Conservation (phyloP, 2,329 filamentous ascomycete species). For the Chrysoporthe puriensis region DNA sequence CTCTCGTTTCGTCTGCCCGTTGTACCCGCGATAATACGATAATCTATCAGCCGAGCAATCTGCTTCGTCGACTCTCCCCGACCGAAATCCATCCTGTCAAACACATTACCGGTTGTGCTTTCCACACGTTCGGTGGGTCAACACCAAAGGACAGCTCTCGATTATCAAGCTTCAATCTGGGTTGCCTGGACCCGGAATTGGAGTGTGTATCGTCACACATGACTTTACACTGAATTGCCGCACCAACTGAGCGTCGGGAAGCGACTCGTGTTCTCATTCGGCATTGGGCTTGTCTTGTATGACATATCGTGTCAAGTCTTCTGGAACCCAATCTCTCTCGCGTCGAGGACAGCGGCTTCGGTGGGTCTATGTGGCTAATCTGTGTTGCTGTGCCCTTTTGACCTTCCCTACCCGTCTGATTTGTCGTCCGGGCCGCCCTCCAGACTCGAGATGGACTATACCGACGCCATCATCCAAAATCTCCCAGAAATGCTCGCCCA, state of each 20-base stretch:
- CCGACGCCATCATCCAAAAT: conserved; percentile 44
- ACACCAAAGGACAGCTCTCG: conserved; percentile 15
- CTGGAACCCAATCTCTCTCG: conserved; percentile 8
- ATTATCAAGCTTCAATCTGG: conserved; percentile 23
- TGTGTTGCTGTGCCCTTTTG: conserved; percentile 9
- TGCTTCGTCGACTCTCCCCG: conserved; percentile 7
- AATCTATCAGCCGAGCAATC: conserved; percentile 8
- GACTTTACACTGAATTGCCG: conserved; percentile 17
- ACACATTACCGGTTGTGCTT: conserved; percentile 9
- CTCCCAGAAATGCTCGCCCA: conserved; percentile 60
- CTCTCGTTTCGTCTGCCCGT: conserved; percentile 14
- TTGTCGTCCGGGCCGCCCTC: conserved; percentile 11
- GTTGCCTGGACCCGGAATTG: conserved; percentile 14
- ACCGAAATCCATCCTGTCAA: conserved; percentile 18
- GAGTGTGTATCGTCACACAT: conserved; percentile 19
- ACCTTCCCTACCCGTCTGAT: not conserved
- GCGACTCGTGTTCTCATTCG: conserved; percentile 21
- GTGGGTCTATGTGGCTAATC: conserved; percentile 9
- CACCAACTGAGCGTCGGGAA: conserved; percentile 19
- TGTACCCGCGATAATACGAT: not conserved
- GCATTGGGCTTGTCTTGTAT: conserved; percentile 18
- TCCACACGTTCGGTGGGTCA: conserved; percentile 14
- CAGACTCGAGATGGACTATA: conserved; percentile 16
- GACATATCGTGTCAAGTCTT: conserved; percentile 14
- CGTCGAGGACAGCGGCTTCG: conserved; percentile 16